Base-by-base conservation (phyloP, 2,329 filamentous ascomycete genomes). In the Colletotrichum cuscutae region DNA sequence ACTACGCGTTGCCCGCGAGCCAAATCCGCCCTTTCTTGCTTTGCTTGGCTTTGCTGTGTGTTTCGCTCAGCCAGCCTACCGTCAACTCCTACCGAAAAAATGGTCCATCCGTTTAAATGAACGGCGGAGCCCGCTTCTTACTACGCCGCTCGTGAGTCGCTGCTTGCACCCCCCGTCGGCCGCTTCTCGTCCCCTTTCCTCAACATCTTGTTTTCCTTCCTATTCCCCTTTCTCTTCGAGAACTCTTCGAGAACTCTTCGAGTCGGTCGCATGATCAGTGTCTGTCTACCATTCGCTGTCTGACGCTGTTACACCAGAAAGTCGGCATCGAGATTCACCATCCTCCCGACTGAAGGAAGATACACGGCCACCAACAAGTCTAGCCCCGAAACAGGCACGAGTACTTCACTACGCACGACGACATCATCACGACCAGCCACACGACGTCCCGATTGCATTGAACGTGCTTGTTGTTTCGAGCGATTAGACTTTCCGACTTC, bases 101-200 rank as follows among this genome's bases (percentile, higher is more conserved):
- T 54, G 65, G 65, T 26, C 69, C 42, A 56, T 72, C 61, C 61
- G 71, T 73, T 73, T 61, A 71, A 73, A 73, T 71, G 60, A 73
- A 73, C 35, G 46, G 66, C 66, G 60, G 66, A 65, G 60, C 66
- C 71, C 71, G 42, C 65, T 13, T 22, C 53, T 24, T 15, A 22
- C 9, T 42, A 24, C 42, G 9, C 35, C 24, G 60, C 15, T n/a
- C 12, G 24, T 28, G 19, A 49, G 42, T 49, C 42, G 42, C 42
- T 49, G 42, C 42, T 49, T n/a, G 19, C 15, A n/a, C 42, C 59
- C 22, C 42, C 68, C 61, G 61, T 63, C 28, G 46, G 46, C 24
- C 61, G 61, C 46, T 65, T 22, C 22, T 57, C 28, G 28, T 53
- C 28, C 12, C 57, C 57, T 32, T 28, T 60, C 57, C n/a, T 46